A percentile compares a stretch with the other conserved stretches of the same genome.
These are phyloP conservation scores for Beta macrorhiza DNA, from an alignment of 179 eudicot species.

Conservation along the genomic window DNA sequence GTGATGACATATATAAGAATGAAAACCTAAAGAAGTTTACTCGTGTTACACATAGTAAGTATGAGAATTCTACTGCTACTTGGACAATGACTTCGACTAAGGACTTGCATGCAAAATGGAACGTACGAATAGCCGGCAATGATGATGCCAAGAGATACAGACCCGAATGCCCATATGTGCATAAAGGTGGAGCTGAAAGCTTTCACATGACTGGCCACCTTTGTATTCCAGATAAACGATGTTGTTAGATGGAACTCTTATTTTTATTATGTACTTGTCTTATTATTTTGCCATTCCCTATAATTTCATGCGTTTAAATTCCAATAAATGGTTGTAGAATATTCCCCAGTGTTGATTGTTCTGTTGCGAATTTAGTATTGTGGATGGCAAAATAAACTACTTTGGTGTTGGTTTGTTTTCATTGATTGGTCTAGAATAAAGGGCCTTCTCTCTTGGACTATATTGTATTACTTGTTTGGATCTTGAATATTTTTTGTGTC, in stretches of 20 bases:
- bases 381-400: too few species aligned
- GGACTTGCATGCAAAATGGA: conserved; percentile 16
- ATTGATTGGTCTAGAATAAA: too few species aligned
- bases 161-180: conserved; percentile 19
- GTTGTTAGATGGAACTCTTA: conserved; percentile 22
- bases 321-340: background rate
- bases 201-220: conserved; percentile 30
- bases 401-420: too few species aligned
- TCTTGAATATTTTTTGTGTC: too few species aligned
- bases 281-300: too few species aligned
- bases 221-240: conserved; percentile 14
- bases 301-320: background rate
- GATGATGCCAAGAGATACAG: background rate
- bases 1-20: conserved; percentile 16
- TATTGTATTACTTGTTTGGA: too few species aligned
- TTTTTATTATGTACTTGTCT: too few species aligned
- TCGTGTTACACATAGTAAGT: conserved; percentile 28
- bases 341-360: too few species aligned
- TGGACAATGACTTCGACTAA: conserved; percentile 25
- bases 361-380: too few species aligned
- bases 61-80: conserved; percentile 24
- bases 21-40: conserved; percentile 6
- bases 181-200: conserved; percentile 11
- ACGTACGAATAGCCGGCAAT: conserved; percentile 13
- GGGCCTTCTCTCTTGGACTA: too few species aligned